Percentiles rank a stretch among this genome's conserved stretches.
Conservation (phyloP, 2,329 filamentous ascomycete species). For the Cercospora zeae-maydis region DNA sequence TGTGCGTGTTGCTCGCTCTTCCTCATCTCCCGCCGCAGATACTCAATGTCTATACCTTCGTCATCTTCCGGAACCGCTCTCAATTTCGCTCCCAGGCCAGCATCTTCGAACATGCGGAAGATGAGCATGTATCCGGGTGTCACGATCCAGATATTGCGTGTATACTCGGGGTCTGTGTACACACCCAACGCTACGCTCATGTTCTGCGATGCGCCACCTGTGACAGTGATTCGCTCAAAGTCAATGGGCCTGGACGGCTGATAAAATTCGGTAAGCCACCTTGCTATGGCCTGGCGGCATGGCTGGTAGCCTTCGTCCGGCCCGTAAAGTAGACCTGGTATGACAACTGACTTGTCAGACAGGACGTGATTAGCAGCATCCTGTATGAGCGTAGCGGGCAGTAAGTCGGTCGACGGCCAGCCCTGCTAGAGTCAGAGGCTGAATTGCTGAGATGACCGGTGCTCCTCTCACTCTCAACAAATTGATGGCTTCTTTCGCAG, state of each 20-base stretch:
- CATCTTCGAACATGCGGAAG: conserved; percentile 79
- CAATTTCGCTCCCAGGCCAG: conserved; percentile 65
- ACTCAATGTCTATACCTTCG: conserved; percentile 68
- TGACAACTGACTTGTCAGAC: conserved; percentile 55
- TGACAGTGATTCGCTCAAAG: conserved; percentile 68
- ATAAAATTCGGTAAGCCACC: conserved; percentile 68
- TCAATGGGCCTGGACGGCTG: conserved; percentile 41
- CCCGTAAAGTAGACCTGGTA: conserved; percentile 71
- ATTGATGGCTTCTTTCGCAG: conserved; percentile 50
- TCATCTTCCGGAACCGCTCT: conserved; percentile 71
- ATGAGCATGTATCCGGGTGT: conserved; percentile 82
- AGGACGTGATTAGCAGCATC: conserved; percentile 60
- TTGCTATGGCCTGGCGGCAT: conserved; percentile 64
- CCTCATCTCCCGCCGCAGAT: conserved; percentile 51
- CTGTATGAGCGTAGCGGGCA: conserved; percentile 63
- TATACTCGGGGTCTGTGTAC: conserved; percentile 75
- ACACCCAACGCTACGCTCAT: conserved; percentile 72
- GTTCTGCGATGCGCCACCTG: conserved; percentile 81
- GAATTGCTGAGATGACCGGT: background rate
- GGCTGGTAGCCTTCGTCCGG: conserved; percentile 70
- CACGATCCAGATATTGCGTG: conserved; percentile 73
- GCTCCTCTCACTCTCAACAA: conserved; percentile 50
- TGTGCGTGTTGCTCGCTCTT: conserved; percentile 46
- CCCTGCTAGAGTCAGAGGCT: conserved; percentile 32
- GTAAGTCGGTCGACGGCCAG: conserved; percentile 63